phyloP scores from a whole-genome alignment of 1,284 basidiomycete species.

The Irpex sp. region DNA sequence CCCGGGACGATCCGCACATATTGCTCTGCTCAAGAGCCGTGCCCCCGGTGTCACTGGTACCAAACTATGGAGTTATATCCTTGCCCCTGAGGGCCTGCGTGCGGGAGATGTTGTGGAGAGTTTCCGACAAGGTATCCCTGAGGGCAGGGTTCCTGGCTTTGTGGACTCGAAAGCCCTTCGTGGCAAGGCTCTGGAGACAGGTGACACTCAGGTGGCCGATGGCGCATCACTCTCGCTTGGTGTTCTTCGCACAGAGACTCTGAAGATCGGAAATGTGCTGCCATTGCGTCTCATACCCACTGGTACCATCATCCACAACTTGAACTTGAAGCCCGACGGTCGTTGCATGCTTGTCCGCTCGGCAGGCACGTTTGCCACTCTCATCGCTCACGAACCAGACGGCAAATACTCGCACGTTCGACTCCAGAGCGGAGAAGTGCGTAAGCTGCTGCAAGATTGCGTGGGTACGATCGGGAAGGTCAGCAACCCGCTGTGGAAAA shows the following conservation, averaged over 20 bases:
- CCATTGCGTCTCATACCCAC: conserved; percentile 90
- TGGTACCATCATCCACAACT: conserved; percentile 88
- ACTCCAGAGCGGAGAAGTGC: conserved; percentile 91
- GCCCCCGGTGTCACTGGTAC: conserved; percentile 42
- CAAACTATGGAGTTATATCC: conserved; percentile 79
- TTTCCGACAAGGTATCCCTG: conserved; percentile 81
- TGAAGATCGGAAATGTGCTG: conserved; percentile 93
- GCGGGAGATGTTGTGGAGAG: conserved; percentile 89
- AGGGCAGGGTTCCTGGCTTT: conserved; percentile 71
- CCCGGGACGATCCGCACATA: conserved; percentile 91
- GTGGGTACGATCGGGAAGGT: conserved; percentile 91
- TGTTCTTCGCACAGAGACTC: conserved; percentile 80
- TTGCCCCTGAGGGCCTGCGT: conserved; percentile 87
- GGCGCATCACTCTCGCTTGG: conserved; percentile 74
- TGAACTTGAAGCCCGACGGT: conserved; percentile 76
- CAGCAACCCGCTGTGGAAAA: conserved; percentile 91
- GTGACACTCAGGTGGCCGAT: conserved; percentile 23
- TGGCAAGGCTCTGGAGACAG: conserved; percentile 44
- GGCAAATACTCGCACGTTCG: conserved; percentile 81
- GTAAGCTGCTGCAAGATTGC: conserved; percentile 81
- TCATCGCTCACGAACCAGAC: conserved; percentile 72
- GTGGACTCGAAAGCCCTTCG: conserved; percentile 37
- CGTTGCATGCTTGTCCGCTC: conserved; percentile 85
- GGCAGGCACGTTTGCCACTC: conserved; percentile 84
- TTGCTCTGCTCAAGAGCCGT: conserved; percentile 79